phyloP scores from a whole-genome alignment of 257 asterid genomes.

The Buddleja alternifolia region DNA sequence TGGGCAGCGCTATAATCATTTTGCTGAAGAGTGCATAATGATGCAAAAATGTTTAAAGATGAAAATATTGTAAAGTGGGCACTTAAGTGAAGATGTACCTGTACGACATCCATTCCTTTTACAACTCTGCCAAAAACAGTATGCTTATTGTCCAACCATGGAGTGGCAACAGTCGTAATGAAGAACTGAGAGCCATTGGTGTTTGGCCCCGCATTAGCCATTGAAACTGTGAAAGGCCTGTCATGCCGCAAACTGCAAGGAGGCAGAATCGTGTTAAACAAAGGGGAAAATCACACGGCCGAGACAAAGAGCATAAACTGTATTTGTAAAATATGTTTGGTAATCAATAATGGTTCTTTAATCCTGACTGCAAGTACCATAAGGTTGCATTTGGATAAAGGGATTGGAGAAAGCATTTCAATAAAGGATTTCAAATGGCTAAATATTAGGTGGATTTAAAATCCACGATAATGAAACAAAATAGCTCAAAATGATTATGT shows the following conservation, averaged over 20 bases:
- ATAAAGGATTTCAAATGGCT: too few relatives aligned
- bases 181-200: slow-evolving; percentile 97
- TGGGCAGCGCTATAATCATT: neutral
- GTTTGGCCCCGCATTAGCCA: slow-evolving; percentile 99
- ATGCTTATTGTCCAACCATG: slow-evolving; percentile 99
- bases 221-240: slow-evolving; percentile 92
- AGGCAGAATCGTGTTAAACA: slow-evolving; percentile 27
- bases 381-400: too few relatives aligned
- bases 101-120: slow-evolving; percentile 98
- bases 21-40: slow-evolving; percentile 1
- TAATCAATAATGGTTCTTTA: neutral
- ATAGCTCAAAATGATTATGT: too few relatives aligned
- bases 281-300: neutral
- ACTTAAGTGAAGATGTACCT: slow-evolving; percentile 52
- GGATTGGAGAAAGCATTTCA: too few relatives aligned
- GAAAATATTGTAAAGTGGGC: neutral
- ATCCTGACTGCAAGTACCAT: neutral
- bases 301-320: neutral
- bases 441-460: too few relatives aligned
- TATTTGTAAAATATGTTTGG: neutral
- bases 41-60: neutral
- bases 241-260: slow-evolving; percentile 90
- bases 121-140: slow-evolving; percentile 95
- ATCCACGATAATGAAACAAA: too few relatives aligned
- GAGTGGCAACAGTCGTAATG: slow-evolving; percentile 95